Base-by-base conservation (phyloP, 2,329 filamentous ascomycete genomes). In the Curvularia lunata region DNA sequence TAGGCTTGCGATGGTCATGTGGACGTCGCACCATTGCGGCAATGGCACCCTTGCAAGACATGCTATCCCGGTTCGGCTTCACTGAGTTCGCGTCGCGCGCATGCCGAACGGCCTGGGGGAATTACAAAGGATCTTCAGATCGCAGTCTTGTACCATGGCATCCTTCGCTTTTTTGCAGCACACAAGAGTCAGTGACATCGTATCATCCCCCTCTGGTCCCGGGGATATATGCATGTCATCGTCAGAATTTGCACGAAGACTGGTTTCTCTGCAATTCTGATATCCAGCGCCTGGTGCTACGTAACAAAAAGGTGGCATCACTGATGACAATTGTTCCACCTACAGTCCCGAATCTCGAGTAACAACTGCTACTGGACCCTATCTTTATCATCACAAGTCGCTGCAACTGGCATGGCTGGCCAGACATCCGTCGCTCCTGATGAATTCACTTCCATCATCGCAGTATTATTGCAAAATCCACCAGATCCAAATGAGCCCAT, bases 401-500 rank as follows among this genome's bases (percentile, higher is more conserved):
- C 13, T 18, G 4, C 9, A n/a, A 48, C 27, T 23, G 21, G 13
- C 28, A 47, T 38, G 50, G 32, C 42, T n/a, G 40, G 49, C 16
- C 16, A 27, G n/a, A 4, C 41, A 21, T 12, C 45, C 8, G 28
- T n/a, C 16, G 54, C 40, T 41, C 28, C 34, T 10, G 62, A 67
- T 43, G 41, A 59, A 40, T 61, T 69, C 51, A 48, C 46, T 18
- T n/a, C 48, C 21, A 46, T 61, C 52, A 57, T 70, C 42, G n/a
- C 27, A 8, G 37, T 59, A 32, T 63, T 72, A 66, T 32, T 66
- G 37, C 54, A 58, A 23, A 50, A 51, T 8, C 68, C 70, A 6
- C 68, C 67, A 12, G 58, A 74, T 58, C 68, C 64, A 23, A 64
- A 69, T 54, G 66, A 60, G n/a, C 53, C 52, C 16, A 21, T 62